Evolutionary conservation across 108 stramenopile genomes (phyloP).

Genomic region (Tribonema minus): DNA sequence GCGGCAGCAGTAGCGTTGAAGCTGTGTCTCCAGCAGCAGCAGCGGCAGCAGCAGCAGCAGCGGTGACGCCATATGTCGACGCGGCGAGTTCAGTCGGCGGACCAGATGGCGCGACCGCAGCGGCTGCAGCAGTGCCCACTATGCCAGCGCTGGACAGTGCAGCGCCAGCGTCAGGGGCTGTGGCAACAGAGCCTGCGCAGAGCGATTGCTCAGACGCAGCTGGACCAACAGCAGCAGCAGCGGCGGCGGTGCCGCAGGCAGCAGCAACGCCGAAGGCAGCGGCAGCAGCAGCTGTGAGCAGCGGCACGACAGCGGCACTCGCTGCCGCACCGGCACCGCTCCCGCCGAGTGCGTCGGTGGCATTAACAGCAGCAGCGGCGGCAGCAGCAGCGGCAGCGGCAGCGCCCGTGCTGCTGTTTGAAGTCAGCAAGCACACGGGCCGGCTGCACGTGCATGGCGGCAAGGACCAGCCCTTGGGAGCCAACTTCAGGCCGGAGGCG

Average conservation of each 20-base stretch:
- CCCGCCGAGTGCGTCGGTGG: neutral
- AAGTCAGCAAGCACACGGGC: neutral
- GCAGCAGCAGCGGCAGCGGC: neutral
- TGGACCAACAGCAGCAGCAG: neutral
- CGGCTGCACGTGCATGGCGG: neutral
- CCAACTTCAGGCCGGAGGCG: neutral
- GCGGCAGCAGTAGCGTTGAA: too few species aligned
- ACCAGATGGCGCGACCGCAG: too few species aligned
- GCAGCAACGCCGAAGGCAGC: neutral
- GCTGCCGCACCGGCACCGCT: neutral
- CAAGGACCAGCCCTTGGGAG: neutral
- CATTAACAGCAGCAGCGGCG: neutral
- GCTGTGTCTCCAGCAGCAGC: too few species aligned
- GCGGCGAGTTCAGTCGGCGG: too few species aligned
- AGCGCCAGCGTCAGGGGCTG: too few species aligned
- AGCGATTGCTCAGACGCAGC: too few species aligned
- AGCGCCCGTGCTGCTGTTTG: neutral
- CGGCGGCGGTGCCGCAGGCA: neutral
- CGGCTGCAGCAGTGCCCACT: too few species aligned
- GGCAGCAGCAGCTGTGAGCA: neutral
- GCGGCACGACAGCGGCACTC: neutral
- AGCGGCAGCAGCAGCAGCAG: too few species aligned
- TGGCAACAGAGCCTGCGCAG: neutral
- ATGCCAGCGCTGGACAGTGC: too few species aligned
- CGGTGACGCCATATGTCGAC: too few species aligned